These are phyloP conservation scores for Aspergillus egyptiacus DNA, from an alignment of 495 filamentous ascomycete genomes.

Conservation along the genomic window DNA sequence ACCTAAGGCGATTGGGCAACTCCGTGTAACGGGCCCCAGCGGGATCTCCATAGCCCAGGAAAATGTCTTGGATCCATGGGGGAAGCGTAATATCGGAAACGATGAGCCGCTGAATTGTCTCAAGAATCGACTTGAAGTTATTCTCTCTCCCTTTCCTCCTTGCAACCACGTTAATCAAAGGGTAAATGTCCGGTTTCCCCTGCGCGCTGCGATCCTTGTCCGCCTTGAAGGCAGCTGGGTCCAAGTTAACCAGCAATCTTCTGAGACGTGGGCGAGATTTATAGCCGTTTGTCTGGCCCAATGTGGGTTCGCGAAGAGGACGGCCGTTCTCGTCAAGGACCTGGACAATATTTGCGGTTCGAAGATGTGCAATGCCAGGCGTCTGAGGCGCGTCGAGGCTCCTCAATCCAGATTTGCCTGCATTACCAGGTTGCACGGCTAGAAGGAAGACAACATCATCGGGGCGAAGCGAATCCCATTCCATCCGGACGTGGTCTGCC, in stretches of 20 bases:
- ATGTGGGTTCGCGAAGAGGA: slow-evolving; percentile 55
- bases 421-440: slow-evolving; percentile 52
- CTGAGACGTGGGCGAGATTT: slow-evolving; percentile 51
- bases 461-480: slow-evolving; percentile 86
- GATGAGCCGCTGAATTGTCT: slow-evolving; percentile 82
- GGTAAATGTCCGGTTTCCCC: slow-evolving; percentile 73
- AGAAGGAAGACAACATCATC: slow-evolving; percentile 90
- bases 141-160: slow-evolving; percentile 86
- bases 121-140: slow-evolving; percentile 91
- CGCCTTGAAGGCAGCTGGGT: slow-evolving; percentile 68
- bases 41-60: slow-evolving; percentile 93
- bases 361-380: slow-evolving; percentile 61
- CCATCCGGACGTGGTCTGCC: slow-evolving; percentile 64
- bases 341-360: slow-evolving; percentile 82
- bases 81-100: slow-evolving; percentile 82
- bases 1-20: slow-evolving; percentile 67
- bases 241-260: slow-evolving; percentile 73
- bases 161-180: slow-evolving; percentile 78
- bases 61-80: slow-evolving; percentile 91
- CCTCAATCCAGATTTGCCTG: slow-evolving; percentile 49
- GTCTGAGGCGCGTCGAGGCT: slow-evolving; percentile 43
- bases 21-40: slow-evolving; percentile 79
- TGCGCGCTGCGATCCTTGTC: slow-evolving; percentile 60
- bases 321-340: slow-evolving; percentile 84
- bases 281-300: slow-evolving; percentile 47